Percentiles rank a stretch among this genome's conserved stretches.
These are phyloP conservation scores for Cichorium intybus DNA, from an alignment of 140 eudicot genomes.

Conservation along the genomic window DNA sequence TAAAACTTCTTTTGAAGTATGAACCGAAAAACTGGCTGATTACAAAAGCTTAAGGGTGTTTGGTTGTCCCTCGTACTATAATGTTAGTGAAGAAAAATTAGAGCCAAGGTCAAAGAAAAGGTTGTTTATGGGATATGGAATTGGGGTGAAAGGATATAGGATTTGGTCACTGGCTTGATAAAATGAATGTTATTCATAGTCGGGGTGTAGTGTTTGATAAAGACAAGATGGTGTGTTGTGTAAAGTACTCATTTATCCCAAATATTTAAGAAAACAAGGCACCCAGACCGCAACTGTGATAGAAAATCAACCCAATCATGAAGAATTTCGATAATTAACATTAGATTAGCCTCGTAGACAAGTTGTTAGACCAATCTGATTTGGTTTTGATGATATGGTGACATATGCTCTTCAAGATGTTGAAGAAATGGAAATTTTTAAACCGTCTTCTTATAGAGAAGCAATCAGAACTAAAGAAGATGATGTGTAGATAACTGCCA, in stretches of 20 bases:
- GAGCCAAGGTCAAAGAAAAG: neutral
- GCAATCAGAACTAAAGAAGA: neutral
- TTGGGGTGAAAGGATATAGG: neutral
- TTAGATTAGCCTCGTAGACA: neutral
- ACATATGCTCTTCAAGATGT: neutral
- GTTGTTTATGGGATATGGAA: neutral
- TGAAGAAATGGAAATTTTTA: neutral
- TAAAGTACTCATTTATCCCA: neutral
- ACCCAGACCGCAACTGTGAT: too few species aligned
- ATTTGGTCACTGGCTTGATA: neutral
- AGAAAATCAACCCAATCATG: neutral
- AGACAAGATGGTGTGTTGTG: neutral
- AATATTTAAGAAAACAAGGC: too few species aligned
- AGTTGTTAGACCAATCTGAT: neutral
- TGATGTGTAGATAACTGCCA: neutral
- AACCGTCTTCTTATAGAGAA: neutral
- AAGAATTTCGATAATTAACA: neutral
- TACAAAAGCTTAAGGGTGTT: neutral
- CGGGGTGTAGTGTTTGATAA: neutral
- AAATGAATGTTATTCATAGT: neutral
- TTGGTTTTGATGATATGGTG: neutral
- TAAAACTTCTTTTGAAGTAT: neutral
- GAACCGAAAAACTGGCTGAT: neutral
- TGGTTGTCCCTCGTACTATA: neutral
- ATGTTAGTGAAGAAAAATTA: neutral